Base-by-base conservation (phyloP, 176 grass and related monocot species). In the Carex parvula region DNA sequence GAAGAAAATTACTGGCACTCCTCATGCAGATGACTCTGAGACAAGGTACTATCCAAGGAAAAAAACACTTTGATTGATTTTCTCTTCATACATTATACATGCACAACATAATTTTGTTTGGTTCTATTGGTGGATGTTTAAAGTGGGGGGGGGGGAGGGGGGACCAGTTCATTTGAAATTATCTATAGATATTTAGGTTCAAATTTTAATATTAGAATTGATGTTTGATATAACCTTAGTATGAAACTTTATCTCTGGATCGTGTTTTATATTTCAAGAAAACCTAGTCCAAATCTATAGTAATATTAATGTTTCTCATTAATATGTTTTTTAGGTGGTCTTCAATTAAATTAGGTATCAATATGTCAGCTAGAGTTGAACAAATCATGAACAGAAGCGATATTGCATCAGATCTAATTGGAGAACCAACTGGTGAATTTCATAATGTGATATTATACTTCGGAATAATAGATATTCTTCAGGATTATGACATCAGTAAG, bases 401-500 rank as follows among this genome's bases (percentile, higher is more conserved):
- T 0, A 55, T 81, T 59, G 88, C 87, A 80, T 89, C 83, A 9
- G 75, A 29, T 18, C 79, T 92, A 17, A 84, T 94, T 42, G 90
- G 92, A 13, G 94, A 97, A 9, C 94, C 90, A 5, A 97, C 88
- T 52, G 91, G 94, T 0, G 92, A 97, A 54, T 94, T 90, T 42
- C 86, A 85, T 3, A 90, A 92, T 30, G 92, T 97, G 9, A 78
- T 97, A 20, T 77, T 94, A 32, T 97, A 92, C 83, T 97, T 97
- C 20, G 94, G 94, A 59, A 97, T 94, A 60, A 97, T 97, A 32
- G 94, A 97, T 60, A 97, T 97, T 83, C 85, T 97, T 5, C 94
- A 97, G 79, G 94, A 97, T 56, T 97, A 94, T 35, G 94, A 94
- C 22, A 94, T 94, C 15, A 97, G 94, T 55, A 97, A 97, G 85